Evolutionary conservation across 768 basidiomycete genomes (phyloP).

Genomic region (Termitomyces titanicus): DNA sequence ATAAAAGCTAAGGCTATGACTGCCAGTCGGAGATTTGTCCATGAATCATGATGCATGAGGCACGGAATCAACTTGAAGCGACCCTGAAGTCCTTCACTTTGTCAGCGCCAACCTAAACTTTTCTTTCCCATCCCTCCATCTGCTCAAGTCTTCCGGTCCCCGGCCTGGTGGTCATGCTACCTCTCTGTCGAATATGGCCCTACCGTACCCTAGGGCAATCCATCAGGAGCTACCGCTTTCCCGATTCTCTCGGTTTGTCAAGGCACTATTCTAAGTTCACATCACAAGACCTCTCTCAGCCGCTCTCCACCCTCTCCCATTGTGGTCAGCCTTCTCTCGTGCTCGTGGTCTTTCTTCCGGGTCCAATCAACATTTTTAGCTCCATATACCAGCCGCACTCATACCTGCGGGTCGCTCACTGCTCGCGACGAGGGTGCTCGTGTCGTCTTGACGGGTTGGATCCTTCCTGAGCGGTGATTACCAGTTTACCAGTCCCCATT

Average conservation of each 20-base stretch:
- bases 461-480: constrained; percentile 77
- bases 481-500: constrained; percentile 27
- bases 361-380: constrained; percentile 33
- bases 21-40: constrained; percentile 15
- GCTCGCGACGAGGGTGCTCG: constrained; percentile 44
- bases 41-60: constrained; percentile 14
- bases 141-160: neutral
- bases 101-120: constrained; percentile 5
- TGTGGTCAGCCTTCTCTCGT: constrained; percentile 31
- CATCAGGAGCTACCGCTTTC: constrained; percentile 6
- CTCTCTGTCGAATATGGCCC: constrained; percentile 8
- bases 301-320: constrained; percentile 21
- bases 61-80: constrained; percentile 12
- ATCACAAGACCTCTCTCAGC: constrained; percentile 18
- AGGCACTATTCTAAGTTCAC: constrained; percentile 18
- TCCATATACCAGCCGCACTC: constrained; percentile 59
- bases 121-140: constrained; percentile 5
- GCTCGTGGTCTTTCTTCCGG: constrained; percentile 9
- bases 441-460: constrained; percentile 79
- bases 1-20: constrained; percentile 15
- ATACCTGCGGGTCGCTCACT: constrained; percentile 59
- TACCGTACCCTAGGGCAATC: constrained; percentile 4
- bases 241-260: constrained; percentile 9
- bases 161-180: constrained; percentile 12
- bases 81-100: constrained; percentile 12